A percentile compares a stretch with the other conserved stretches of the same genome.
phyloP scores from a whole-genome alignment of 192 early-diverging fungal species.

The Linnemannia zychae region DNA sequence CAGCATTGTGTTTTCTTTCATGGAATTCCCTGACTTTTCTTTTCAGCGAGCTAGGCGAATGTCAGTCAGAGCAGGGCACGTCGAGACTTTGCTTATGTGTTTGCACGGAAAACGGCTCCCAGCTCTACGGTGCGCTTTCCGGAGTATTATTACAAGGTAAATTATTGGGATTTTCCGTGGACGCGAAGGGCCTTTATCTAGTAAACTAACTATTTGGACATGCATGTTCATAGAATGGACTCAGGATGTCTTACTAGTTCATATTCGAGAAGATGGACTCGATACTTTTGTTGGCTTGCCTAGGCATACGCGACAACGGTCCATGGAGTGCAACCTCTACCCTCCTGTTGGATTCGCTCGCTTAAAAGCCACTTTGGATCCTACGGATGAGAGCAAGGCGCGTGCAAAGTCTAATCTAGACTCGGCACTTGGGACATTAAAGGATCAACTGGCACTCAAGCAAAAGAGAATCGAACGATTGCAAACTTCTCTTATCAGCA shows the following conservation, averaged over 20 bases:
- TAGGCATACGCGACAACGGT: not conserved
- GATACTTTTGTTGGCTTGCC: conserved; percentile 11
- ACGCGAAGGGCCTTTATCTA: too few species aligned
- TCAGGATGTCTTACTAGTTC: conserved; percentile 8
- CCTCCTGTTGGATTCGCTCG: not conserved
- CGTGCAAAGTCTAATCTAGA: conserved; percentile 15
- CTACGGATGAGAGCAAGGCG: not conserved
- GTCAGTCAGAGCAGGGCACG: not conserved
- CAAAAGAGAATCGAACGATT: conserved; percentile 12
- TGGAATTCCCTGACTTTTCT: not conserved
- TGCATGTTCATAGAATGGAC: conserved; percentile 18
- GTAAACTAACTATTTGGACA: not conserved
- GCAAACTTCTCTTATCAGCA: conserved; percentile 11
- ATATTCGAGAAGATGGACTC: conserved; percentile 14
- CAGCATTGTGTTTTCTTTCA: too few species aligned
- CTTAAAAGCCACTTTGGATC: not conserved
- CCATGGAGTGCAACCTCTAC: conserved; percentile 10
- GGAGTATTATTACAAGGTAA: conserved; percentile 25
- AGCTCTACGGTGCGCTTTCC: conserved; percentile 8
- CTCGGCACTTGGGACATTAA: not conserved
- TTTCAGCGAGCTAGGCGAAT: conserved; percentile 12
- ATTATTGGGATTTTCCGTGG: not conserved
- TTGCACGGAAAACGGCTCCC: not conserved
- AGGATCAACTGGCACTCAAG: conserved; percentile 15
- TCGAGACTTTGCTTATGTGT: conserved; percentile 20